phyloP scores from a whole-genome alignment of 345 rosid genomes.

The Lumnitzera racemosa region DNA sequence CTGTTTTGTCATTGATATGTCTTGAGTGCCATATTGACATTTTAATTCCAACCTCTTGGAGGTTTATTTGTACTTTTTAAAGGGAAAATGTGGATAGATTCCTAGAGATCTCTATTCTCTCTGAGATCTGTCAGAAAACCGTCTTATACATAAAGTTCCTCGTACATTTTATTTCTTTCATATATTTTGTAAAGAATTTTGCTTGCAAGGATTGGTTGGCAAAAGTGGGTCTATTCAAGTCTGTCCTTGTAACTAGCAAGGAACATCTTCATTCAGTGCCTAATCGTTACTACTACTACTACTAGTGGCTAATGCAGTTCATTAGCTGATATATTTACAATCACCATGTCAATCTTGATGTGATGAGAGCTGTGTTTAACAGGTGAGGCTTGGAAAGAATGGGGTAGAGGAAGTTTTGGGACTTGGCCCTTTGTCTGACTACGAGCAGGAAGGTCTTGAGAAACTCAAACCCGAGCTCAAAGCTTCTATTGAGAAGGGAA shows the following conservation, averaged over 20 bases:
- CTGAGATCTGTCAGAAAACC: too few relatives aligned
- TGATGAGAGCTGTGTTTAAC: constrained; percentile 9
- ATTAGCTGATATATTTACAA: neutral
- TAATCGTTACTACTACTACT: neutral
- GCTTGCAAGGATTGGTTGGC: neutral
- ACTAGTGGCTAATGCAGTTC: neutral
- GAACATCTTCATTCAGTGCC: neutral
- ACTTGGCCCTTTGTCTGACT: constrained; percentile 31
- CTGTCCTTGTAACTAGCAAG: neutral
- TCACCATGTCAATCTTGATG: too few relatives aligned
- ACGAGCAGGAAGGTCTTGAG: constrained; percentile 34
- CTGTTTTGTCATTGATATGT: too few relatives aligned
- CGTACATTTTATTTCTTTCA: too few relatives aligned
- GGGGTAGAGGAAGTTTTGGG: constrained; percentile 48
- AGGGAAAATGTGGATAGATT: too few relatives aligned
- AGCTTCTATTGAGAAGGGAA: constrained; percentile 44
- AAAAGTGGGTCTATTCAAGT: neutral
- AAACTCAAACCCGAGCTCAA: constrained; percentile 34
- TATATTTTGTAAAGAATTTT: too few relatives aligned
- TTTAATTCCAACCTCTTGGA: too few relatives aligned
- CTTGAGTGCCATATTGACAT: too few relatives aligned
- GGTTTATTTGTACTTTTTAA: too few relatives aligned
- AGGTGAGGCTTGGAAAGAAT: constrained; percentile 79
- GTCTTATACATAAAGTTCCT: too few relatives aligned
- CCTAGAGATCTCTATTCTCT: neutral